Evolutionary conservation across 2,329 filamentous ascomycete genomes (phyloP).

Genomic region (Dothistroma septosporum): DNA sequence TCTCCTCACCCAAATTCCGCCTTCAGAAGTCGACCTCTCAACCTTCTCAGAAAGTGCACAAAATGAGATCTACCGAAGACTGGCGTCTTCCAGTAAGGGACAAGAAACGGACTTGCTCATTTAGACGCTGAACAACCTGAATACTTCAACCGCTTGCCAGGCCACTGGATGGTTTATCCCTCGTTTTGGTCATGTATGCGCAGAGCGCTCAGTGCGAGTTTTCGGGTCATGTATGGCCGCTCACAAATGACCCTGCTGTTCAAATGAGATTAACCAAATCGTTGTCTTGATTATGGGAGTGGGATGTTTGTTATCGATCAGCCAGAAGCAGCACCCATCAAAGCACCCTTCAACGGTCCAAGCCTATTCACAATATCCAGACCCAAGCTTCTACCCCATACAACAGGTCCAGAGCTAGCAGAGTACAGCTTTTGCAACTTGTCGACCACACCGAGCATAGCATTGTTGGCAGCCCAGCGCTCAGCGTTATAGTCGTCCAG

Average conservation of each 20-base stretch:
- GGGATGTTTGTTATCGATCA: neutral
- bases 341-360: conserved; percentile 71
- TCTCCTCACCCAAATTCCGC: neutral
- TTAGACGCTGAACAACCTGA: neutral
- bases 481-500: conserved; percentile 78
- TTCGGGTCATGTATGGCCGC: neutral
- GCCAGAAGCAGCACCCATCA: conserved; percentile 67
- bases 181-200: neutral
- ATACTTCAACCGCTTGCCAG: neutral
- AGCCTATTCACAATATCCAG: conserved; percentile 71
- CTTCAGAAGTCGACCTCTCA: neutral
- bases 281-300: neutral
- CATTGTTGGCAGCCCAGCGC: conserved; percentile 74
- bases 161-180: neutral
- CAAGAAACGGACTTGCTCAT: neutral
- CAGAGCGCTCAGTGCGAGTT: neutral
- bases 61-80: neutral
- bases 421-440: conserved; percentile 91
- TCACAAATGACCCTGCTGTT: neutral
- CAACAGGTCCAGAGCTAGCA: conserved; percentile 72
- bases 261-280: neutral
- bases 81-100: neutral
- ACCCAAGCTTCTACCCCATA: conserved; percentile 73
- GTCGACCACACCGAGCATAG: conserved; percentile 75
- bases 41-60: neutral